A percentile compares a stretch with the other conserved stretches of the same genome.
Conservation (phyloP, 306 rosid species). For the Begonia peltatifolia region DNA sequence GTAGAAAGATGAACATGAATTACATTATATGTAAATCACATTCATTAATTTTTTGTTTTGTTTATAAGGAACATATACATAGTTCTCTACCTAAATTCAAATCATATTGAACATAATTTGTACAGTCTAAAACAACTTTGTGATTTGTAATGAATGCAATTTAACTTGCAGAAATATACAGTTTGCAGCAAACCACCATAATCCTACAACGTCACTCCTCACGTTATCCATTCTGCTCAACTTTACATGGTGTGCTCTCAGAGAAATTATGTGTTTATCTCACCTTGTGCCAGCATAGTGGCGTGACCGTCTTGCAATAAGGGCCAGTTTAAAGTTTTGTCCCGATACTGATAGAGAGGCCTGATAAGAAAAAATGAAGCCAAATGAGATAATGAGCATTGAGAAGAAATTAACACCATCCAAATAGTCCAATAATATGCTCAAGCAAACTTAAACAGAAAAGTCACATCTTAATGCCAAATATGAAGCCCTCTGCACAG, state of each 20-base stretch:
- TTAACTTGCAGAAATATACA: not conserved
- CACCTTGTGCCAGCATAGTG: conserved; percentile 99
- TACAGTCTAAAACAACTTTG: not conserved
- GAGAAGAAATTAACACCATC: not conserved
- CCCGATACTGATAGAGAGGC: conserved; percentile 53
- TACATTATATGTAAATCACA: no score
- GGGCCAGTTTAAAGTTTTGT: conserved; percentile 46
- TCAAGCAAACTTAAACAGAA: no score
- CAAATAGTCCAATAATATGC: not conserved
- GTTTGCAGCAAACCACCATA: not conserved
- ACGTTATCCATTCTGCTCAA: not conserved
- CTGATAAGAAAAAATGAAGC: conserved; percentile 30
- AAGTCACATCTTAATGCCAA: no score
- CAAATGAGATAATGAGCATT: conserved; percentile 9
- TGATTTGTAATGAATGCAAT: not conserved
- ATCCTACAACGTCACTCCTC: not conserved
- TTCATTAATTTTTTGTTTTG: no score
- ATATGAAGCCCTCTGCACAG: no score
- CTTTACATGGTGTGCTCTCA: not conserved
- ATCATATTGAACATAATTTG: no score
- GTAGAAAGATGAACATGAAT: no score
- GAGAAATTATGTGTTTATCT: not conserved
- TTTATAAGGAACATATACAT: no score
- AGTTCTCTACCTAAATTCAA: no score
- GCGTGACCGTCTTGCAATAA: conserved; percentile 91